These are phyloP conservation scores for Pistacia atlantica DNA, from an alignment of 345 rosid species.

Conservation along the genomic window DNA sequence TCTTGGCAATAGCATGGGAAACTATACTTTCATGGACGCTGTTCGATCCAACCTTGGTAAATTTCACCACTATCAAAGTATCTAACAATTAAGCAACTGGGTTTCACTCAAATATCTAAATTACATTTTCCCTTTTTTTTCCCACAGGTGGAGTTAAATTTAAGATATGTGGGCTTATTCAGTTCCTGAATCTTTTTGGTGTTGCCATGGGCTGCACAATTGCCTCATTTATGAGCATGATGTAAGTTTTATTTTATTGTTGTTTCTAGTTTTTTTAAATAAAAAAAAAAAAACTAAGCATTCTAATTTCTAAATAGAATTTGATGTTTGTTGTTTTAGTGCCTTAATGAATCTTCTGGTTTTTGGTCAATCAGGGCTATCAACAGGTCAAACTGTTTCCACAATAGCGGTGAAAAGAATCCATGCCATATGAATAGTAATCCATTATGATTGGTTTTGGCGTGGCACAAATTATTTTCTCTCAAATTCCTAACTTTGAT, in stretches of 20 bases:
- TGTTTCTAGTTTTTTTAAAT: not conserved
- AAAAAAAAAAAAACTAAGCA: not conserved
- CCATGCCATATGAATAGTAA: conserved; percentile 57
- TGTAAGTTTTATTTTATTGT: conserved; percentile 18
- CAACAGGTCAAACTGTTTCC: conserved; percentile 58
- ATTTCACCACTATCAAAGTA: not conserved
- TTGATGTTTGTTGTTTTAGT: not conserved
- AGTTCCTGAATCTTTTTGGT: conserved; percentile 52
- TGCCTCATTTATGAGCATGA: conserved; percentile 50
- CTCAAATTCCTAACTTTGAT: conserved; percentile 83
- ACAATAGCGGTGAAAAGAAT: conserved; percentile 34
- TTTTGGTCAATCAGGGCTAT: conserved; percentile 57
- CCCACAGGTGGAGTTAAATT: conserved; percentile 39
- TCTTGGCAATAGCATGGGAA: conserved; percentile 45
- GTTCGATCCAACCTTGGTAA: conserved; percentile 44
- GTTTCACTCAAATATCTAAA: not conserved
- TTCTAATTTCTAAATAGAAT: conserved; percentile 1
- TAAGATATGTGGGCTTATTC: conserved; percentile 49
- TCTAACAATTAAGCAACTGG: not conserved
- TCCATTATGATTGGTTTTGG: conserved; percentile 73
- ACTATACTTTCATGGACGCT: conserved; percentile 66
- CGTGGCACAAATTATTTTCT: conserved; percentile 49
- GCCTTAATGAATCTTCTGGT: conserved; percentile 8
- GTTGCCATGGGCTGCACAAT: conserved; percentile 56
- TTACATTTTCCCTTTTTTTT: not conserved